Evolutionary conservation across 805 yeast genomes (phyloP), one percentile per base, ranked within the genome.

Genomic region (Maudiozyma saulgeensis): DNA sequence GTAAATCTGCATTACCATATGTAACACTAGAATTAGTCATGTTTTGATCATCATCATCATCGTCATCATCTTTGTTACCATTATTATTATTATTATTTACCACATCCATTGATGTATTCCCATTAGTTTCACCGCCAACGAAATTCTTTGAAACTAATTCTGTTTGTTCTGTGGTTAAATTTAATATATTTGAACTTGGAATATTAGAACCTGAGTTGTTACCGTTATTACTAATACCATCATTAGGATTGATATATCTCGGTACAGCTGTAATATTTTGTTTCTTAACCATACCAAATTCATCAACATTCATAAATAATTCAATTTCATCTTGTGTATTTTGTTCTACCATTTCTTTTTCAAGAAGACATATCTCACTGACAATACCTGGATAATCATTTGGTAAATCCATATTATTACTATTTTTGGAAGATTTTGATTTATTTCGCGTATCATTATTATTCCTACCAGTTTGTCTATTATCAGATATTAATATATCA

Each of bases 331-430:
- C 44, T 32, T 49, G 52, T 15, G 64, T 58, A 8, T 44, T 41
- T 12, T 56, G 56, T 21, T 63, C 63, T 11, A 56, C 50, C 3
- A 52, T 40, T 44, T 68, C 73, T 43, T 59, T 62, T 45, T 69
- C 72, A 18, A 70, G 47, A 46, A 71, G 54, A 41, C 67, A 63
- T 26, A 69, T 61, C 46, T 71, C 73, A 19, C 70, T 64, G 2
- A 70, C 68, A n/a, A 72, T 69, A 6, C 74, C 75, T 0, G 72
- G 66, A 50, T 69, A 69, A 45, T 66, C 67, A 39, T 61, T 63
- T 0, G 73, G 72, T 18, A 60, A 52, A 43, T 53, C 61, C 32
- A 53, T 43, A 9, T 44, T 28, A 9, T 44, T 28, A 25, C 16
- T 34, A 16, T 35, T 40, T n/a, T 19, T 32, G 5, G 19, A 16